These are phyloP conservation scores for Thermoascus crustaceus DNA, from an alignment of 2,329 filamentous ascomycete species.

Conservation along the genomic window DNA sequence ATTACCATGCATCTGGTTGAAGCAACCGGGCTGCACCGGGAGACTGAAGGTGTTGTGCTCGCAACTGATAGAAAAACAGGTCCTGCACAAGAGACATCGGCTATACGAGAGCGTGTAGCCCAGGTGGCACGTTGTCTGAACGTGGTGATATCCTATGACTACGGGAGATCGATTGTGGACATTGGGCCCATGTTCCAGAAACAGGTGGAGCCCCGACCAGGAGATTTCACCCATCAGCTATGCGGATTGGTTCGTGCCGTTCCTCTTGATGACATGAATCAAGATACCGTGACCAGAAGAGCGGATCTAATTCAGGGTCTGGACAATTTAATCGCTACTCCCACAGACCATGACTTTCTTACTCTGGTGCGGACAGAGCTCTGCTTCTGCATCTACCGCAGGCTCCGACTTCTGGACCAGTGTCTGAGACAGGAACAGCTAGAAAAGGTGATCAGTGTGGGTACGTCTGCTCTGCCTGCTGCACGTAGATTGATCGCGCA, in stretches of 20 bases:
- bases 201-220: conserved; percentile 3
- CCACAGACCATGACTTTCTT: conserved; percentile 24
- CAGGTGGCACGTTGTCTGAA: conserved; percentile 23
- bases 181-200: conserved; percentile 14
- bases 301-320: conserved; percentile 9
- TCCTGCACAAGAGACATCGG: conserved; percentile 7
- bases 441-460: conserved; percentile 28
- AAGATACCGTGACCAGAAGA: conserved; percentile 4
- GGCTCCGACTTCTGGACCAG: conserved; percentile 32
- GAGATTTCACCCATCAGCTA: conserved; percentile 14
- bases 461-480: conserved; percentile 26
- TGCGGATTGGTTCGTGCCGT: conserved; percentile 9
- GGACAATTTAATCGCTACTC: conserved; percentile 6
- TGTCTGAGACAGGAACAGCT: conserved; percentile 29
- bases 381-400: conserved; percentile 30
- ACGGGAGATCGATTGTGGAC: conserved; percentile 22
- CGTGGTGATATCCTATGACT: conserved; percentile 25
- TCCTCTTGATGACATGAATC: conserved; percentile 5
- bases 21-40: conserved; percentile 29
- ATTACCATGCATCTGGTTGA: conserved; percentile 49
- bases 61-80: conserved; percentile 7
- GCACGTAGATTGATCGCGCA: conserved; percentile 26
- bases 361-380: conserved; percentile 21
- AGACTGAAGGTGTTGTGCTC: conserved; percentile 12
- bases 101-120: conserved; percentile 18